Conservation (phyloP, 768 basidiomycete genomes). For the Kwoniella pini region DNA sequence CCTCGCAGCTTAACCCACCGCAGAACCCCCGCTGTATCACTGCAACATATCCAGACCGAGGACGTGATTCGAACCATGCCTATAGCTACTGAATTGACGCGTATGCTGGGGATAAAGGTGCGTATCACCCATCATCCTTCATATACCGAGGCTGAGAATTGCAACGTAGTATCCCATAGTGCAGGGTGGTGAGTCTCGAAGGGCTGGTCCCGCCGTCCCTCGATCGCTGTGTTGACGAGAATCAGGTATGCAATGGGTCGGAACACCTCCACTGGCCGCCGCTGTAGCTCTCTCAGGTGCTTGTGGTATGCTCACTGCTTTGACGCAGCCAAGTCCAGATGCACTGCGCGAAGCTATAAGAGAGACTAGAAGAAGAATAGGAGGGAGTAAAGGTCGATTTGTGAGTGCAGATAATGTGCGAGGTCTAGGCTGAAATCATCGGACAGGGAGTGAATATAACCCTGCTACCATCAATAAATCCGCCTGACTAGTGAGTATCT, state of each 20-base stretch:
- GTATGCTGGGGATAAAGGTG: conserved; percentile 38
- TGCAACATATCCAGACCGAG: too few relatives aligned
- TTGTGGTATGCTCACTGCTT: conserved; percentile 75
- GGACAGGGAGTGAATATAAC: conserved; percentile 86
- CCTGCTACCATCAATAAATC: conserved; percentile 75
- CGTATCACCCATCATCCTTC: conserved; percentile 4
- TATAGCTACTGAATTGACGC: conserved; percentile 40
- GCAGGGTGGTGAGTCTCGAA: conserved; percentile 33
- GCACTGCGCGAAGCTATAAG: conserved; percentile 76
- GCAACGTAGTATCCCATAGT: conserved; percentile 45
- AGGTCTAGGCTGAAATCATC: conserved; percentile 51
- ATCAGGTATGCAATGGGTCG: conserved; percentile 61
- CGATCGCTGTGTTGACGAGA: neutral
- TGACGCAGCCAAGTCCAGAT: conserved; percentile 83
- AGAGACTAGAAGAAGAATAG: conserved; percentile 65
- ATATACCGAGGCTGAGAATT: neutral
- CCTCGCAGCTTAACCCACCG: too few relatives aligned
- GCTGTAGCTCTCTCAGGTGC: conserved; percentile 44
- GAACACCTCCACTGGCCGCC: conserved; percentile 60
- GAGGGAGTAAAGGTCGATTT: conserved; percentile 32
- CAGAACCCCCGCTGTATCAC: too few relatives aligned
- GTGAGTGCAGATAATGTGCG: conserved; percentile 25
- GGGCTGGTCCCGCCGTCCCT: neutral
- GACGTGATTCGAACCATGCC: conserved; percentile 31
- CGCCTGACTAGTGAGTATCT: conserved; percentile 75